Conservation (phyloP, 306 rosid genomes). For the Fragaria iinumae region DNA sequence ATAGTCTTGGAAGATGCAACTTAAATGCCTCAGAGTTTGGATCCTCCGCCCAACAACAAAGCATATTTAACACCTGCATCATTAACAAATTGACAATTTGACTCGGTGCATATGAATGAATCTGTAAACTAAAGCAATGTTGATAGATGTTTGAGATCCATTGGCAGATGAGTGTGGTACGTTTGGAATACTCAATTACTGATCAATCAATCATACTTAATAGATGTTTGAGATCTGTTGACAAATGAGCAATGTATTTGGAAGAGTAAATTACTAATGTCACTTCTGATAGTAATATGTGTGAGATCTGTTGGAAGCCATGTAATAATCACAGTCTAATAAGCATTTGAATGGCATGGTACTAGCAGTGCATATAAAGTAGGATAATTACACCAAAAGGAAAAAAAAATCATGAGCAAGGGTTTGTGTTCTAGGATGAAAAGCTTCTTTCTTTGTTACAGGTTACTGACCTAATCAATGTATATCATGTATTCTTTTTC, state of each 20-base stretch:
- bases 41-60: slow-evolving; percentile 88
- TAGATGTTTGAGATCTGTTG: background rate
- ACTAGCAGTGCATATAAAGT: background rate
- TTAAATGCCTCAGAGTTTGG: slow-evolving; percentile 83
- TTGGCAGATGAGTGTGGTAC: background rate
- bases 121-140: background rate
- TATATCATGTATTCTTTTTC: background rate
- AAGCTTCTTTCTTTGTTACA: background rate
- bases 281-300: background rate
- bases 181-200: background rate
- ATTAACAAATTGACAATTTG: slow-evolving; percentile 22
- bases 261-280: background rate
- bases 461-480: background rate
- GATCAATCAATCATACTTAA: background rate
- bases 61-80: slow-evolving; percentile 84
- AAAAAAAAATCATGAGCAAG: background rate
- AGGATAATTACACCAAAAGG: background rate
- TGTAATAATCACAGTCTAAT: background rate
- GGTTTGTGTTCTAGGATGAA: background rate
- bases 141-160: background rate
- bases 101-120: background rate
- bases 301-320: background rate
- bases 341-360: background rate
- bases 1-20: slow-evolving; percentile 76
- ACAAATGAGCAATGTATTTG: background rate